These are phyloP conservation scores for Talaromyces wortmannii DNA, from an alignment of 495 filamentous ascomycete species.

Conservation along the genomic window DNA sequence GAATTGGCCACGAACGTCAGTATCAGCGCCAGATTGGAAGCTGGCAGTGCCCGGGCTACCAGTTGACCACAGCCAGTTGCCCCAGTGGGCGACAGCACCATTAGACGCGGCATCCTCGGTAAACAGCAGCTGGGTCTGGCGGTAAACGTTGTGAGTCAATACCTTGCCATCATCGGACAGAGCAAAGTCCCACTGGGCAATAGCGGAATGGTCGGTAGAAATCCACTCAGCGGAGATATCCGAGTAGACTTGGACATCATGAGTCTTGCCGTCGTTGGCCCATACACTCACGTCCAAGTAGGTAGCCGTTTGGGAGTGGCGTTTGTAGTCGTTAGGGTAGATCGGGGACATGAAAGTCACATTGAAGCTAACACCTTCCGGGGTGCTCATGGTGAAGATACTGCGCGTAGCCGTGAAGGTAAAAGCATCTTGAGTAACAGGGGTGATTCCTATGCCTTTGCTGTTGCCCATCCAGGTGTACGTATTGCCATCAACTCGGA, in stretches of 20 bases:
- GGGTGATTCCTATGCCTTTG: constrained; percentile 3
- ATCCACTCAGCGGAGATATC: constrained; percentile 58
- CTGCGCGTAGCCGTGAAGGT: constrained; percentile 54
- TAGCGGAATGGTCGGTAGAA: constrained; percentile 39
- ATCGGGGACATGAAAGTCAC: constrained; percentile 52
- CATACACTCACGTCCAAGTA: constrained; percentile 46
- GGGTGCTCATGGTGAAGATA: constrained; percentile 48
- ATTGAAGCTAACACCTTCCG: constrained; percentile 38
- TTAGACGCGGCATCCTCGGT: constrained; percentile 24
- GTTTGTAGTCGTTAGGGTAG: constrained; percentile 41
- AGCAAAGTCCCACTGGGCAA: constrained; percentile 48
- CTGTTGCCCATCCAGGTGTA: constrained; percentile 51
- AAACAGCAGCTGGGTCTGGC: constrained; percentile 44
- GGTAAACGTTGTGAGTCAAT: constrained; percentile 46
- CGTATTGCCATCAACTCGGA: constrained; percentile 45
- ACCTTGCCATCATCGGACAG: constrained; percentile 20
- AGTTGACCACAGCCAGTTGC: constrained; percentile 51
- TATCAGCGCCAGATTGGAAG: constrained; percentile 41
- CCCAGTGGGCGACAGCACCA: constrained; percentile 52
- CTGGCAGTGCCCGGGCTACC: constrained; percentile 26
- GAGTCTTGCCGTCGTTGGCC: constrained; percentile 43
- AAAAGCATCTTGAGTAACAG: constrained; percentile 42
- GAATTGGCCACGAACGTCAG: constrained; percentile 41
- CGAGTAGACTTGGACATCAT: constrained; percentile 52
- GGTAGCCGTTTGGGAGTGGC: constrained; percentile 48